Evolutionary conservation across 192 early-diverging fungal genomes (phyloP).

Genomic region (Backusella tarrabulga): DNA sequence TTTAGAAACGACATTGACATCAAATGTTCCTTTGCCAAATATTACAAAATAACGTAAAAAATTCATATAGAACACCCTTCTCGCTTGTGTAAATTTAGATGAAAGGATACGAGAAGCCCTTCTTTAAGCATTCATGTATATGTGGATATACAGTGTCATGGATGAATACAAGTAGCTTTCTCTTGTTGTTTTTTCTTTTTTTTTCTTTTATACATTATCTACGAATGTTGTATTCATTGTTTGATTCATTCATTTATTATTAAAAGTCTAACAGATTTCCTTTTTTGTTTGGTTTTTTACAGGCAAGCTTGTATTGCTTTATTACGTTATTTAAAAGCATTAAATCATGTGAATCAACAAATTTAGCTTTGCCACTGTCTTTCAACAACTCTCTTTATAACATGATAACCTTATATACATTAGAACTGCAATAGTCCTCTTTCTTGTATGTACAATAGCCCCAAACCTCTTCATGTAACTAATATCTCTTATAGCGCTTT

Average conservation of each 20-base stretch:
- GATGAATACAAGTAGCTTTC: no score
- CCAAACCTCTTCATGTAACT: background rate
- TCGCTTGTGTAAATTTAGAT: background rate
- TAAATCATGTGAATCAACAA: background rate
- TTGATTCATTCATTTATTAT: no score
- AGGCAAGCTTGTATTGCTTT: no score
- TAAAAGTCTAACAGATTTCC: no score
- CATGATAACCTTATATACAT: background rate
- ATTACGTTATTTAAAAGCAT: no score
- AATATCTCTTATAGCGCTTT: constrained; percentile 12
- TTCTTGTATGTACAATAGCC: background rate
- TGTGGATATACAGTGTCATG: no score
- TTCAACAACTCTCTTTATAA: background rate
- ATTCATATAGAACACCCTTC: background rate
- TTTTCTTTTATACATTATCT: no score
- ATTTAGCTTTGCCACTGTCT: background rate
- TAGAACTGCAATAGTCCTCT: background rate
- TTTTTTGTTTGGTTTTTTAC: no score
- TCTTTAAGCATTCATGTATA: no score
- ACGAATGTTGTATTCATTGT: no score
- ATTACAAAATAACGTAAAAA: background rate
- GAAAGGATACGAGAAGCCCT: no score
- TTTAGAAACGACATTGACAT: background rate
- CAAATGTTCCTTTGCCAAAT: background rate
- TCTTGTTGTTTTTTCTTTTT: no score